Percentiles rank a stretch among this genome's conserved stretches.
Evolutionary conservation across 345 rosid genomes (phyloP).

Genomic region (Angophora floribunda): DNA sequence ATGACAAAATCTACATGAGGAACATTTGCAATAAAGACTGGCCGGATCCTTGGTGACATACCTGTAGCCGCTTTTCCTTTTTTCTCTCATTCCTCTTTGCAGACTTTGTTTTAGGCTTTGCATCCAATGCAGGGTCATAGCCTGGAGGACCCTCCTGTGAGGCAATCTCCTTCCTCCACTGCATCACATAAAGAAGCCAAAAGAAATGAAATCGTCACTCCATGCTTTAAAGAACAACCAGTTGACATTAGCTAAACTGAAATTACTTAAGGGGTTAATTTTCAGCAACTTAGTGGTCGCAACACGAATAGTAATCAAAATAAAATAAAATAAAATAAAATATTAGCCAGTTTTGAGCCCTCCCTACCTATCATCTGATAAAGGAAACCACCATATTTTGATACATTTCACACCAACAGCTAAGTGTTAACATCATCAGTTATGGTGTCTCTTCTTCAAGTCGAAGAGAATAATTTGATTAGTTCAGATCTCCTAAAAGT

Average conservation of each 20-base stretch:
- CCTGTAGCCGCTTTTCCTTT: constrained; percentile 90
- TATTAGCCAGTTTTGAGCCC: not conserved
- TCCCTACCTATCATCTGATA: not conserved
- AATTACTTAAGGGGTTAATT: not conserved
- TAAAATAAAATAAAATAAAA: not conserved
- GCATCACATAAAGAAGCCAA: constrained; percentile 1
- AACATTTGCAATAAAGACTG: not conserved
- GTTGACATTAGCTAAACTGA: not conserved
- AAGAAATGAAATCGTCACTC: not conserved
- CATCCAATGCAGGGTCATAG: constrained; percentile 44
- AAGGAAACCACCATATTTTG: not conserved
- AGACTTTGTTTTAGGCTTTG: constrained; percentile 76
- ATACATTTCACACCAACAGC: not conserved
- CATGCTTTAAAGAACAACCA: not conserved
- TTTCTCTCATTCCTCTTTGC: constrained; percentile 79
- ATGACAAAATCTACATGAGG: not conserved
- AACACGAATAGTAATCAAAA: not conserved
- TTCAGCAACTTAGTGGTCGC: not conserved
- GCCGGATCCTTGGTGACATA: not conserved
- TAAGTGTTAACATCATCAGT: not conserved
- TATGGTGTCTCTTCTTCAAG: not conserved
- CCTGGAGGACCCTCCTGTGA: constrained; percentile 71
- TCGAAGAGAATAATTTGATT: not conserved
- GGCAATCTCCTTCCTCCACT: constrained; percentile 77
- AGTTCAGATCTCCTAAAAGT: not conserved